These are phyloP conservation scores for Diplodia sapinea DNA, from an alignment of 2,329 filamentous ascomycete genomes.

Conservation along the genomic window DNA sequence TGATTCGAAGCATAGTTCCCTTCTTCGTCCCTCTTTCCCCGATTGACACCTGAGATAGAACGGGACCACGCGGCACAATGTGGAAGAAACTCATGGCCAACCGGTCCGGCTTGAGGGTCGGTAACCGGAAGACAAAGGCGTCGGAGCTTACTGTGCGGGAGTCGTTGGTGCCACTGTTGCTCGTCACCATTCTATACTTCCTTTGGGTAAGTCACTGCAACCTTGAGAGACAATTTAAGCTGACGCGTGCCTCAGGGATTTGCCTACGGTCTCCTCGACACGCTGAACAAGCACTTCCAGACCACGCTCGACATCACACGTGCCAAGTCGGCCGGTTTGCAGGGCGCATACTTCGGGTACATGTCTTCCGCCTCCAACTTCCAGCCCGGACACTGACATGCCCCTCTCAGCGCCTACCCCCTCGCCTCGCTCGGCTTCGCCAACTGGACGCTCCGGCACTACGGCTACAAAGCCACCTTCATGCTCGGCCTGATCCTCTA, in stretches of 20 bases:
- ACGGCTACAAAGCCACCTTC: constrained; percentile 55
- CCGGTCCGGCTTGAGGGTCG: constrained; percentile 23
- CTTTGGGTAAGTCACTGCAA: constrained; percentile 57
- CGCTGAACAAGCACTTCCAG: constrained; percentile 58
- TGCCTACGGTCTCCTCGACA: constrained; percentile 63
- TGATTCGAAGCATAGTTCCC: too few species aligned
- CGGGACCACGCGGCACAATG: constrained; percentile 9
- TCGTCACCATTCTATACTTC: constrained; percentile 71
- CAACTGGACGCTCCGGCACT: constrained; percentile 56
- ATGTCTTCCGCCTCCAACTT: neutral
- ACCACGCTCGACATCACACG: constrained; percentile 51
- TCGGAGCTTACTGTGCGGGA: constrained; percentile 70
- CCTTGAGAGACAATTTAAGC: neutral
- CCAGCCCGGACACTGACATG: neutral
- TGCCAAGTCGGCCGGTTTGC: constrained; percentile 53
- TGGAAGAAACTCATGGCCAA: constrained; percentile 19
- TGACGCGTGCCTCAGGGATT: constrained; percentile 50
- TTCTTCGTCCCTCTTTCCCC: too few species aligned
- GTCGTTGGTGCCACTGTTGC: constrained; percentile 68
- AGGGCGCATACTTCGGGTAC: constrained; percentile 56
- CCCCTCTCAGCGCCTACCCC: constrained; percentile 49
- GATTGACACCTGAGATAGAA: too few species aligned
- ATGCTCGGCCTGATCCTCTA: constrained; percentile 62
- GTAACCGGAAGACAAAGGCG: constrained; percentile 57
- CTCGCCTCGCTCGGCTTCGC: constrained; percentile 56